Evolutionary conservation across 1,139 yeast species (phyloP).

Genomic region (Zygoascus meyerae): DNA sequence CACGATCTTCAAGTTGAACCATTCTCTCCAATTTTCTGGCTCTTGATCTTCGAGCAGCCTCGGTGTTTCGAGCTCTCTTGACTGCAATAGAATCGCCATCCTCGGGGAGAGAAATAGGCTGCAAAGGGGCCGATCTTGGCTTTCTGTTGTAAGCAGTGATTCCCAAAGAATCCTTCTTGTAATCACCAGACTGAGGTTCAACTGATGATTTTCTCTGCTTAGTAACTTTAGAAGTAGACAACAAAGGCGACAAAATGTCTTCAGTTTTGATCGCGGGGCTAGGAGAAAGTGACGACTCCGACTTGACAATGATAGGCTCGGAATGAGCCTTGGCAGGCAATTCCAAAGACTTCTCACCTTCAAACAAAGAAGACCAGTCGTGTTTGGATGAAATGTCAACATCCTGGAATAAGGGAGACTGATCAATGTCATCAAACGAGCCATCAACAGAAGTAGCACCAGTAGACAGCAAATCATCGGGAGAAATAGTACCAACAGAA

Average conservation of each 20-base stretch:
- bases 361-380: conserved; percentile 6
- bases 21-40: conserved; percentile 94
- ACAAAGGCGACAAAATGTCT: conserved; percentile 11
- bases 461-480: conserved; percentile 28
- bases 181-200: conserved; percentile 10
- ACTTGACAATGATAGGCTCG: conserved; percentile 8
- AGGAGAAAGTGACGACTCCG: conserved; percentile 1
- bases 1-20: conserved; percentile 77
- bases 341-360: conserved; percentile 11
- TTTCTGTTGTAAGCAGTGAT: conserved; percentile 37
- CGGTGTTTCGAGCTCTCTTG: conserved; percentile 95
- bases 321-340: conserved; percentile 5
- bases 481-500: conserved; percentile 29
- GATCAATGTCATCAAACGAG: conserved; percentile 25
- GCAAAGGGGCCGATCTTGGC: conserved; percentile 42
- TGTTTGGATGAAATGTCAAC: conserved; percentile 22
- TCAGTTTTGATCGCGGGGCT: conserved; percentile 7
- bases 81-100: conserved; percentile 55
- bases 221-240: conserved; percentile 15
- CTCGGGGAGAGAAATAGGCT: conserved; percentile 55
- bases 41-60: conserved; percentile 94
- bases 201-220: conserved; percentile 9
- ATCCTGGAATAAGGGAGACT: conserved; percentile 34
- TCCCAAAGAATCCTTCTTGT: conserved; percentile 36
- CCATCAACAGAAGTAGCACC: conserved; percentile 17